Evolutionary conservation across 192 early-diverging fungal genomes (phyloP), one percentile per base, ranked within the genome.

Genomic region (Mortierella alpina): DNA sequence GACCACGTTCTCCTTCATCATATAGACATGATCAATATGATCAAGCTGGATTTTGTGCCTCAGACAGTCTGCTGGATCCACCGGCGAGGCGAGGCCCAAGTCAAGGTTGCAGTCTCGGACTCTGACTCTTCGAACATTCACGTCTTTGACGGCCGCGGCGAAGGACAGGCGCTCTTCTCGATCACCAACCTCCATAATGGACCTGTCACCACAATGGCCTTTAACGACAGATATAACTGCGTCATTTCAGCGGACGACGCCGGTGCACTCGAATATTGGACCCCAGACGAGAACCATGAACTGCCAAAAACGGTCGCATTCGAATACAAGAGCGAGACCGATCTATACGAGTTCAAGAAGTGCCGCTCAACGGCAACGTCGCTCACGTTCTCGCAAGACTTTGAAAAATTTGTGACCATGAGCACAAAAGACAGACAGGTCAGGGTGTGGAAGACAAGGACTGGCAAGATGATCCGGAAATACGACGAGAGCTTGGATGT

Each of bases 281-380:
- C 77, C 10, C 90, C 95, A 0, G 91, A 95, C 75, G 84, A 87
- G 65, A 88, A 89, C 3, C 86, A 88, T 59, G 84, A 88, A 6
- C 79, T 93, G 7, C 93, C 93, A 1, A 79, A 85, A 40, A 83
- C 75, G 0, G 76, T 96, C 7, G 85, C 75, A 5, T 99, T 96
- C 83, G 86, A 88, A 59, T 92, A 92, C 75, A 99, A 99, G 86
- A 89, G 92, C 15, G 93, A 99, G 50, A 99, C 98, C 0, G 96
- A 98, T 86, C 83, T 99, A 51, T 99, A 96, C 75, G 95, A 96
- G 72, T 99, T 97, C 70, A 94, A 95, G 84, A 99, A 98, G 91
- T 75, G 84, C 51, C 95, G 95, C 76, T 86, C 91, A 48, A 73
- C 88, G 1, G 97, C 98, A 0, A 92, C 89, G 9, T 92, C 92